phyloP scores from a whole-genome alignment of 768 basidiomycete genomes.

The Tylopilus balloui region DNA sequence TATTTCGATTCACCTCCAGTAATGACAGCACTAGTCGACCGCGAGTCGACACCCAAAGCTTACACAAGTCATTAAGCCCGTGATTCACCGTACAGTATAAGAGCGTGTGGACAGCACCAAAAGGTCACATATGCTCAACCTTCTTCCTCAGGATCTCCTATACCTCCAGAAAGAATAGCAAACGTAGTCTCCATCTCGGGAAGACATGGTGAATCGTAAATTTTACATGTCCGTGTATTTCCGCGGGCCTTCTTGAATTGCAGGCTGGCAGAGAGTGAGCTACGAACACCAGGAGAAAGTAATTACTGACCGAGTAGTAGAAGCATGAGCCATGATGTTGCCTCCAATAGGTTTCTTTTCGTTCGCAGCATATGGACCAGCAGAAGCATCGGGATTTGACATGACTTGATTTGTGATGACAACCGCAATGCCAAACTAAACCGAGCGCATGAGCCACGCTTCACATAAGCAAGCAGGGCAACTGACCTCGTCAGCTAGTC shows the following conservation, averaged over 20 bases:
- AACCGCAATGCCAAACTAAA: constrained; percentile 93
- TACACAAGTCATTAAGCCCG: constrained; percentile 12
- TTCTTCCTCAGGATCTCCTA: constrained; percentile 93
- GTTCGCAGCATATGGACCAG: constrained; percentile 81
- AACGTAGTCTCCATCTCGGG: constrained; percentile 96
- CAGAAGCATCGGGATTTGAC: constrained; percentile 95
- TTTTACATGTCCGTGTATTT: constrained; percentile 90
- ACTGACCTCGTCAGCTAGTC: constrained; percentile 91
- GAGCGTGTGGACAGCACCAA: background rate
- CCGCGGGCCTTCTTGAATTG: constrained; percentile 92
- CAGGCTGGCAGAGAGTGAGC: constrained; percentile 43
- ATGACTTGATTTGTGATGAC: constrained; percentile 98
- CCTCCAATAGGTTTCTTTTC: constrained; percentile 99
- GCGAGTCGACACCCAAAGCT: background rate
- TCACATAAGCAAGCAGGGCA: constrained; percentile 1
- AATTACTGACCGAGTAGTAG: constrained; percentile 77
- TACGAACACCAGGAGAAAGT: background rate
- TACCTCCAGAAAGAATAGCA: constrained; percentile 86
- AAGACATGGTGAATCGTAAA: constrained; percentile 96
- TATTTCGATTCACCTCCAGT: background rate
- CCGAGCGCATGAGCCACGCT: constrained; percentile 6
- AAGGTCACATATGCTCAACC: constrained; percentile 31
- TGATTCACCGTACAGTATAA: constrained; percentile 6
- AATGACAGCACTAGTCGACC: background rate
- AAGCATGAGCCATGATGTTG: constrained; percentile 98